Base-by-base conservation (phyloP, 768 basidiomycete genomes). In the Pisolithus tinctorius region DNA sequence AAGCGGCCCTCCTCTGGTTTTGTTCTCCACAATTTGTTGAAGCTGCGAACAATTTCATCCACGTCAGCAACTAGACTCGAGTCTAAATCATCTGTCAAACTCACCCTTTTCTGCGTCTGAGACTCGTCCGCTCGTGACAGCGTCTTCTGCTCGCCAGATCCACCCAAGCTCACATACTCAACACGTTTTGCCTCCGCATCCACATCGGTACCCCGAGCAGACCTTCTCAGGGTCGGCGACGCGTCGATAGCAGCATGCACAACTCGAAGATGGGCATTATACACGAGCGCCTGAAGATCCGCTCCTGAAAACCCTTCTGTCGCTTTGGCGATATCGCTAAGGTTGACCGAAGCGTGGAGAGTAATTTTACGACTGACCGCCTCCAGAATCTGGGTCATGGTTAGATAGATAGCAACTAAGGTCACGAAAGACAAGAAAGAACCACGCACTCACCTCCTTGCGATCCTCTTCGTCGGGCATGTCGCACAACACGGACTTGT, bases 201-300 rank as follows among this genome's bases (percentile, higher is more conserved):
- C 20, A 20, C 2, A 34, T 34, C 34, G 4, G 14, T 14, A 34
- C 13, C 27, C 27, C 43, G 52, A 17, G 23, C 52, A 43, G 52
- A 62, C 55, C 54, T 55, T 41, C 49, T 53, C 13, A 34, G 47
- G 6, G 2, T 40, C 50, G 60, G 45, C 53, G 61, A 43, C 51
- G 66, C 58, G n/a, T 70, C 69, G n/a, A 95, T 78, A 6, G 78
- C 75, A 9, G 80, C 74, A 64, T 98, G 96, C 3, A 98, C 82
- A 16, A 88, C 86, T 56, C 93, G 89, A 0, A 99, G 80, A 66
- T 98, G 91, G 2, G 95, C 94, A 64, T 97, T 98, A 70, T 98
- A 98, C 25, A 97, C 66, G 26, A 99, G 69, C 1, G 95, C 92
- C 69, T 98, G 96, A 1, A 99, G 76, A 64, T 99, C 96, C 10